Evolutionary conservation across 2,329 filamentous ascomycete genomes (phyloP).

Genomic region (Graphiopsis chlorocephala): DNA sequence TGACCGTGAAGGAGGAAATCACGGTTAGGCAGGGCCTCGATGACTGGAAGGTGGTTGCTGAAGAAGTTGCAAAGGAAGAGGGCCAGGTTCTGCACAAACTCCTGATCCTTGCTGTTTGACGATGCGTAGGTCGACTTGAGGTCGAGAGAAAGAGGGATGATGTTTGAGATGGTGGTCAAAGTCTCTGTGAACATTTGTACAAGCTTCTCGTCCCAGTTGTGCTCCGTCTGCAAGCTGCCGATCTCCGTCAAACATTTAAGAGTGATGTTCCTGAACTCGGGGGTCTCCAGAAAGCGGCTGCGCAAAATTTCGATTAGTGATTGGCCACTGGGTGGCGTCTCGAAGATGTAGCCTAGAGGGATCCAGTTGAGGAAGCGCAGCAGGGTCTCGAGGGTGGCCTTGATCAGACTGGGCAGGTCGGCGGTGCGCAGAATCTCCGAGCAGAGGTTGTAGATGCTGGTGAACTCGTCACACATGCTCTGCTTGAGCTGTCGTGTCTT

Average conservation of each 20-base stretch:
- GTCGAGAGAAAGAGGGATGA: slow-evolving; percentile 86
- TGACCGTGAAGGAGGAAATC: slow-evolving; percentile 95
- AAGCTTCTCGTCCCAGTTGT: slow-evolving; percentile 89
- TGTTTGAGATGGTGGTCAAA: slow-evolving; percentile 84
- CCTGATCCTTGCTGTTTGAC: slow-evolving; percentile 90
- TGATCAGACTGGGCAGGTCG: slow-evolving; percentile 82
- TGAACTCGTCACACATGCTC: slow-evolving; percentile 98
- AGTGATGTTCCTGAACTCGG: slow-evolving; percentile 94
- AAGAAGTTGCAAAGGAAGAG: slow-evolving; percentile 98
- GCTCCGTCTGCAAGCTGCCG: slow-evolving; percentile 82
- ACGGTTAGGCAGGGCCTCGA: slow-evolving; percentile 91
- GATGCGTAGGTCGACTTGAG: slow-evolving; percentile 86
- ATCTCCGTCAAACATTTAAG: slow-evolving; percentile 97
- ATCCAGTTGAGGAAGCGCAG: slow-evolving; percentile 99
- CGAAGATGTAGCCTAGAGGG: slow-evolving; percentile 95
- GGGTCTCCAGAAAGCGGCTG: slow-evolving; percentile 85
- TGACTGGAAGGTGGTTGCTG: slow-evolving; percentile 84
- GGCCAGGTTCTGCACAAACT: slow-evolving; percentile 95
- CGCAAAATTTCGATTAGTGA: slow-evolving; percentile 88
- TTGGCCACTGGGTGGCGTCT: slow-evolving; percentile 64
- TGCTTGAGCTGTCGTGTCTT: slow-evolving; percentile 97
- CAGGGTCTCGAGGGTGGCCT: slow-evolving; percentile 93
- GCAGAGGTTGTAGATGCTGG: slow-evolving; percentile 95
- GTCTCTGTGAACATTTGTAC: slow-evolving; percentile 99
- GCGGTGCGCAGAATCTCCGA: slow-evolving; percentile 91